Conservation (phyloP, 129 eudicot species). For the Chrysanthemum lavandulifolium region DNA sequence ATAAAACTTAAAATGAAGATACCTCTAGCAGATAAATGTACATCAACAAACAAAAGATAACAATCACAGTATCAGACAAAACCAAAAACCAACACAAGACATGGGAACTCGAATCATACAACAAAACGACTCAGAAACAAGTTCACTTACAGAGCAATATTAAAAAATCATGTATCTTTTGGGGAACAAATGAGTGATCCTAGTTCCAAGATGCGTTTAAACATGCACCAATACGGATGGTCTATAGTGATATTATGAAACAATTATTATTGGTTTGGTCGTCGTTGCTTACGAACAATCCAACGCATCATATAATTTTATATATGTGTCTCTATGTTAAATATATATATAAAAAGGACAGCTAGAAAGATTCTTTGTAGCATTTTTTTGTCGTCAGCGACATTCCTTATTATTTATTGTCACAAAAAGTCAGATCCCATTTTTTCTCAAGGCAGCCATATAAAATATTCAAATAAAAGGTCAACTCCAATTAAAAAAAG, state of each 20-base stretch:
- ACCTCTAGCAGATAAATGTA: background rate
- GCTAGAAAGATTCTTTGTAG: too few species aligned
- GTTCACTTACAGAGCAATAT: constrained; percentile 20
- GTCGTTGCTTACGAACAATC: constrained; percentile 35
- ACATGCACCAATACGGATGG: constrained; percentile 8
- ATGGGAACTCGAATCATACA: background rate
- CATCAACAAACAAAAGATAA: background rate
- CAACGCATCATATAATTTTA: constrained; percentile 11
- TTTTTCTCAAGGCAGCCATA: too few species aligned
- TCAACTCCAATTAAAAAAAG: too few species aligned
- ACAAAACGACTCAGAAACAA: background rate
- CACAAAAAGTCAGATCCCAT: too few species aligned
- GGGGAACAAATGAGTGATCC: background rate
- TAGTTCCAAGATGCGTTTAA: too few species aligned
- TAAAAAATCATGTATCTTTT: background rate
- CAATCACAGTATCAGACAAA: too few species aligned
- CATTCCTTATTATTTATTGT: too few species aligned
- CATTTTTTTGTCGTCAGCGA: too few species aligned
- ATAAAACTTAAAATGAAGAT: too few species aligned
- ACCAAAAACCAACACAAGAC: background rate
- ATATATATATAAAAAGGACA: too few species aligned
- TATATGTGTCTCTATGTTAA: too few species aligned
- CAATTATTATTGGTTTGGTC: constrained; percentile 21
- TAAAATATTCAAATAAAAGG: too few species aligned
- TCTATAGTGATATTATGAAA: background rate